A percentile compares a stretch with the other conserved stretches of the same genome.
Conservation (phyloP, 495 filamentous ascomycete species). For the Achaetomiella virescens region DNA sequence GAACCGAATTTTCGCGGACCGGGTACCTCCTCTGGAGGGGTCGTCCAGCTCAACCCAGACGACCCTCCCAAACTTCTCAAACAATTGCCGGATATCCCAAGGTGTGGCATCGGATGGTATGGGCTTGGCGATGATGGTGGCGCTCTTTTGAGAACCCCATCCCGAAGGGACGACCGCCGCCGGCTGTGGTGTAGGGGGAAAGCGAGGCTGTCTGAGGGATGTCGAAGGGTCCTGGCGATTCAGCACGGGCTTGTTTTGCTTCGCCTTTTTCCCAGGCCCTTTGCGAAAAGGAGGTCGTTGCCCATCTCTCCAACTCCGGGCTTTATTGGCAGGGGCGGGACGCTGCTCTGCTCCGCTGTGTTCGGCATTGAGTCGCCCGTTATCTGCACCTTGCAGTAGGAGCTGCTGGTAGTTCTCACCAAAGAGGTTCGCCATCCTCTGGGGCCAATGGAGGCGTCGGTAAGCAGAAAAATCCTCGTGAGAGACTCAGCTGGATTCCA, state of each 20-base stretch:
- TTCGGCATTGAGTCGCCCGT: background rate
- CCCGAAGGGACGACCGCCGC: slow-evolving; percentile 14
- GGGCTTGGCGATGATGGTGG: slow-evolving; percentile 19
- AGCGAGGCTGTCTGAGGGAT: background rate
- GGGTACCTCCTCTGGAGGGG: background rate
- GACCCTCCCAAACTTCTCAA: slow-evolving; percentile 28
- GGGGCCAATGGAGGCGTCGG: too few species aligned
- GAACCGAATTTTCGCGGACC: slow-evolving; percentile 29
- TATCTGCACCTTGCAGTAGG: background rate
- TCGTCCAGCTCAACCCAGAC: slow-evolving; percentile 32
- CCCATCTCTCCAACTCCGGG: background rate
- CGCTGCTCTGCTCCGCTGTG: background rate
- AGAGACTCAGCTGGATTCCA: too few species aligned
- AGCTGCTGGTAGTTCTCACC: slow-evolving; percentile 1
- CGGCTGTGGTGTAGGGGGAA: background rate
- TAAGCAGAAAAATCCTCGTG: too few species aligned
- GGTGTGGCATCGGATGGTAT: slow-evolving; percentile 23
- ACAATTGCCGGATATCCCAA: slow-evolving; percentile 21
- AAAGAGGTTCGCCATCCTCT: background rate
- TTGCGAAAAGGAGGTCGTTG: background rate
- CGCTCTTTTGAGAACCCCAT: slow-evolving; percentile 24
- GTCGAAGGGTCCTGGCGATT: background rate
- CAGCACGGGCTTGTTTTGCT: background rate
- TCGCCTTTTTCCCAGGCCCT: background rate
- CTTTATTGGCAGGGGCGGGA: background rate